Base-by-base conservation (phyloP, 305 asterid species). In the Fraxinus xanthoxyloides region DNA sequence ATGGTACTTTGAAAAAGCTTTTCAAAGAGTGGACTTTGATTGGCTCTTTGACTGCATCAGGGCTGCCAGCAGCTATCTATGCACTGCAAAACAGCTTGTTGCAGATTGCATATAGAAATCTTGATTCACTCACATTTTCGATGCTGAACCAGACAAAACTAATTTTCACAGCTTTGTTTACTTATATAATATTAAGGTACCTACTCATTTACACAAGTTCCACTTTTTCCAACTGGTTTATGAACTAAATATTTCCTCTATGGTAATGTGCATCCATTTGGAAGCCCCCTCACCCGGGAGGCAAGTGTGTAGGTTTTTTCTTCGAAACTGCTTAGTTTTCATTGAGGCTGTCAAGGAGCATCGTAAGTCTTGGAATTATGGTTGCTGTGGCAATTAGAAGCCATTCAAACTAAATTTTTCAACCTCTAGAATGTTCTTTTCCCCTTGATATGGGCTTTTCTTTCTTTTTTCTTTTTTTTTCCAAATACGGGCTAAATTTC, bases 101-200 rank as follows among this genome's bases (percentile, higher is more conserved):
- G 87, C 99, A 94, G 92, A 94, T 94, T 81, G 88, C 99, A 2
- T 96, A 94, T 84, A 91, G 83, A 80, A 94, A 94, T 82, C 98
- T 96, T 82, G 99, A 96, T 89, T 96, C 98, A 0, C 98, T 96
- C 84, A 96, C 99, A 3, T 96, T 96, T 90, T 90, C 98, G 30
- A 93, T 96, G 86, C 86, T 96, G 93, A 96, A 96, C 92, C 99
- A 96, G 89, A 94, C 99, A 83, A 96, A 96, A 89, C 85, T 96
- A 7, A 89, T 96, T 81, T 96, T 94, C 91, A 94, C 99, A 12
- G 99, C 99, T 15, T 88, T 94, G 80, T 94, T 96, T 86, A 89
- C 97, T 26, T 96, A 77, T 85, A 81, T 96, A 70, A 91, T 96
- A 83, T 80, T 96, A 82, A 94, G 99, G 99, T 96, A 92, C 75